Evolutionary conservation across 805 yeast species (phyloP).

Genomic region (Wickerhamia fluorescens): DNA sequence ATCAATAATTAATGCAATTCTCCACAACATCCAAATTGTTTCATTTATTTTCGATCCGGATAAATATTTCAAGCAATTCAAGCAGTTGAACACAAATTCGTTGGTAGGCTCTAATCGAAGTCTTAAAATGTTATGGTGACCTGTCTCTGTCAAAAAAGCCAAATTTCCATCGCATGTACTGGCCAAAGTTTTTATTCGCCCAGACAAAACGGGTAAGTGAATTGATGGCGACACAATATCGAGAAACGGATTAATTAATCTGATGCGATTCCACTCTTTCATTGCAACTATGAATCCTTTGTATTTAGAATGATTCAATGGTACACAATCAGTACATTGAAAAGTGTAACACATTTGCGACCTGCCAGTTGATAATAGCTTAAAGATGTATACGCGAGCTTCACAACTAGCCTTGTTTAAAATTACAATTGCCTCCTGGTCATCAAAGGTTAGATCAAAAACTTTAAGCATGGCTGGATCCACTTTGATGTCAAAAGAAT

Average conservation of each 20-base stretch:
- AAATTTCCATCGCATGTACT: slow-evolving; percentile 24
- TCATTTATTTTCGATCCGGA: slow-evolving; percentile 54
- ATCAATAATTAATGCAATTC: slow-evolving; percentile 42
- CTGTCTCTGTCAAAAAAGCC: slow-evolving; percentile 16
- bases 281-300: slow-evolving; percentile 43
- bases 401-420: slow-evolving; percentile 36
- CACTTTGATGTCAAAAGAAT: slow-evolving; percentile 29
- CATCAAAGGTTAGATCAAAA: slow-evolving; percentile 36
- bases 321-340: slow-evolving; percentile 31
- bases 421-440: slow-evolving; percentile 57
- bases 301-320: slow-evolving; percentile 25
- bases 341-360: slow-evolving; percentile 24
- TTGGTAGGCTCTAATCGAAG: slow-evolving; percentile 40
- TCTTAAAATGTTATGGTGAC: slow-evolving; percentile 18
- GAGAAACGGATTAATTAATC: slow-evolving; percentile 52
- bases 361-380: slow-evolving; percentile 21
- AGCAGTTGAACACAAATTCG: slow-evolving; percentile 35
- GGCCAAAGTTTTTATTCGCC: slow-evolving; percentile 15
- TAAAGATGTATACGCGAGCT: slow-evolving; percentile 46
- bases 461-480: slow-evolving; percentile 27
- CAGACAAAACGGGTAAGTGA: slow-evolving; percentile 8
- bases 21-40: slow-evolving; percentile 58
- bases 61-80: slow-evolving; percentile 45
- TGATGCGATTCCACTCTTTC: slow-evolving; percentile 25
- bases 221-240: slow-evolving; percentile 33